Evolutionary conservation across 2,329 filamentous ascomycete genomes (phyloP), one percentile per base, ranked within the genome.

Genomic region (Alternaria atra): DNA sequence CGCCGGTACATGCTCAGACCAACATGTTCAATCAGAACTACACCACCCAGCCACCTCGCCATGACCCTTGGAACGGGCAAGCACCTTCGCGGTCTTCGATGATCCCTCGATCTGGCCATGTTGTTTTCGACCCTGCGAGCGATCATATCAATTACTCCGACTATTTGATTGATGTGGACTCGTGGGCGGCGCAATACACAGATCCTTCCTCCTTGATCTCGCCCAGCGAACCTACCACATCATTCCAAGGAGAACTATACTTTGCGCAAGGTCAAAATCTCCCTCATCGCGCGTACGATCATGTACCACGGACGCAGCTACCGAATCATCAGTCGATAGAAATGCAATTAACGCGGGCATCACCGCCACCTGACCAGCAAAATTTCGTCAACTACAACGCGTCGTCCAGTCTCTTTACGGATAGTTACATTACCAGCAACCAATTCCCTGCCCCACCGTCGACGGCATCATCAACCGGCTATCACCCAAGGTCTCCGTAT

Each of bases 31-130:
- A 63, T n/a, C 66, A 69, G 10, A 67, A 63, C 17, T 77, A 72
- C 40, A 68, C 71, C 4, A 63, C 51, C 27, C 73, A 76, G 27
- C 61, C 67, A 34, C 54, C 67, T 32, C 70, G 65, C 23, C 72
- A 75, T 30, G 73, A 73, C 39, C 73, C 74, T 40, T 79, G 76
- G 76, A 76, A 61, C 47, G 66, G 71, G 35, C 67, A 75, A 63
- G 67, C 66, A 9, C 74, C 73, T 43, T 66, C 64, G 17, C 68
- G 72, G 34, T 76, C 71, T 43, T 64, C 67, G 3, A 70, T 69
- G 59, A 53, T 68, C 10, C 73, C 74, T n/a, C 68, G 64, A 35
- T 66, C 73, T n/a, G 71, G 70, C 20, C 61, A 69, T 47, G 66
- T 67, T 17, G 58, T 76, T 35, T 77, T 77, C 54, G 76, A 77